These are phyloP conservation scores for Scytalidium sp. DNA, from an alignment of 2,329 filamentous ascomycete genomes.

Conservation along the genomic window DNA sequence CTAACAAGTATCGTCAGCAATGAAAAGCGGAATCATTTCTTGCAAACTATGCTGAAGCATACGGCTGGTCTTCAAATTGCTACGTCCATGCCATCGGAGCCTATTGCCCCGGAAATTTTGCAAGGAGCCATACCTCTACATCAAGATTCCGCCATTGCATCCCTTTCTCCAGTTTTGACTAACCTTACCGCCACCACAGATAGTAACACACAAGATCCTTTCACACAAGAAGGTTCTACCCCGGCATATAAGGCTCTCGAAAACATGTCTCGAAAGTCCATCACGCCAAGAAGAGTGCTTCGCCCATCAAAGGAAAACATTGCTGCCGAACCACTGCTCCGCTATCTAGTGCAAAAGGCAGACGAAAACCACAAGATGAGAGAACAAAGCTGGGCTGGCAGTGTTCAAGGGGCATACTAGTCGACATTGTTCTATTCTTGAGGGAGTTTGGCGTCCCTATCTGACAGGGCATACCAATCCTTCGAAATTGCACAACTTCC, in stretches of 20 bases:
- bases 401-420: not conserved
- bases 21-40: slow-evolving; percentile 25
- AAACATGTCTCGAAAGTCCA: not conserved
- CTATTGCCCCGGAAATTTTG: slow-evolving; percentile 27
- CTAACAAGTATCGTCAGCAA: slow-evolving; percentile 9
- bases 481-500: no score
- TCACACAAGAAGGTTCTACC: not conserved
- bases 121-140: slow-evolving; percentile 30
- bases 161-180: slow-evolving; percentile 23
- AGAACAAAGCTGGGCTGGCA: slow-evolving; percentile 15
- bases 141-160: slow-evolving; percentile 27
- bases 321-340: slow-evolving; percentile 21
- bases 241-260: not conserved
- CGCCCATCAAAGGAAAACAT: slow-evolving; percentile 8
- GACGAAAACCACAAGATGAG: slow-evolving; percentile 14
- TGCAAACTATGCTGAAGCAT: slow-evolving; percentile 29
- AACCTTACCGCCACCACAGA: slow-evolving; percentile 3
- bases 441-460: no score
- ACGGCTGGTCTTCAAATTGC: slow-evolving; percentile 15
- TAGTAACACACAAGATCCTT: not conserved
- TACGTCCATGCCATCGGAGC: slow-evolving; percentile 23
- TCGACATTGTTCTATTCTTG: no score
- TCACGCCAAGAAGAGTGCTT: not conserved
- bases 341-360: slow-evolving; percentile 18
- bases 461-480: no score